Evolutionary conservation across 306 rosid species (phyloP), one percentile per base, ranked within the genome.

Genomic region (Vigna mungo): DNA sequence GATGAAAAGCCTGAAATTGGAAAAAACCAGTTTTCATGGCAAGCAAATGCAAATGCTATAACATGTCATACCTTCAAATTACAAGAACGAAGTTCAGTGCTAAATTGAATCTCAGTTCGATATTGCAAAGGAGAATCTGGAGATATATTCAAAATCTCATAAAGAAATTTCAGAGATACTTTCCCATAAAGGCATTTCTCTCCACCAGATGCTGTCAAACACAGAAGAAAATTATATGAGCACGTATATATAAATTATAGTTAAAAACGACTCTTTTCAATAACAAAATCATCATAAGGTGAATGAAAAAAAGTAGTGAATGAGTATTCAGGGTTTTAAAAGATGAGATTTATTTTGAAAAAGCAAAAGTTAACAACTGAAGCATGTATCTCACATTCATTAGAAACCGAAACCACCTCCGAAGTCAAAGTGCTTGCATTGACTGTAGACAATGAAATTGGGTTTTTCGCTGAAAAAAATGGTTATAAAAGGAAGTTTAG

Each of bases 51-150:
- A 25, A 25, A 25, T 25, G 27, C 46, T 72, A 41, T 58, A 56
- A 63, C 15, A 85, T 55, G 27, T 11, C 78, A 75, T 85, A 96
- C 99, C 98, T 88, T 89, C 58, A 86, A 25, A 71, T 79, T 72
- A 84, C 99, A 91, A 63, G 97, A 87, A 78, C 75, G 71, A 86
- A 92, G 81, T 53, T 88, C 86, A 52, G 87, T 71, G 15, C 86
- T 78, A 25, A 85, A 68, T 75, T 79, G 80, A 58, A 86, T 77
- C 86, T 88, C 91, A 27, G 89, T 93, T 83, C 86, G 87, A 86
- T 81, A 89, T 59, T 89, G 93, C 85, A 83, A 72, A 78, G 79
- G 72, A 77, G 91, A 89, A 71, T 84, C 83, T 37, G 88, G 84
- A 82, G 88, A 83, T 63, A 60, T 82, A 65, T 82, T 83, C 94